Percentiles rank a stretch among this genome's conserved stretches.
Conservation (phyloP, 306 rosid species). For the Pachyrhizus erosus region DNA sequence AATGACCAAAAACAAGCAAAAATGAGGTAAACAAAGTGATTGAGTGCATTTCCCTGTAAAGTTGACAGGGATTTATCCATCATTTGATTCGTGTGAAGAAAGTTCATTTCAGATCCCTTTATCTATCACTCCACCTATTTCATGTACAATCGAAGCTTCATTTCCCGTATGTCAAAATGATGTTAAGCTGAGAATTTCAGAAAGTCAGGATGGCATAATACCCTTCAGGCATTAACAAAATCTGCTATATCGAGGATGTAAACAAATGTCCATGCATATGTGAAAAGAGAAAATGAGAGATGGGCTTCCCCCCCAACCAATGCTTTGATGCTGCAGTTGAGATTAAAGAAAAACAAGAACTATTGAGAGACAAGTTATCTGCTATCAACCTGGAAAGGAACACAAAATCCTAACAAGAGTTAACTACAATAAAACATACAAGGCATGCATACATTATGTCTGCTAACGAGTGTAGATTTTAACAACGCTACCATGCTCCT, state of each 20-base stretch:
- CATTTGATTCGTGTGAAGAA: background rate
- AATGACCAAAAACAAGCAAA: background rate
- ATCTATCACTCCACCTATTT: background rate
- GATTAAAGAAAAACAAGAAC: background rate
- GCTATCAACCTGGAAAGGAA: background rate
- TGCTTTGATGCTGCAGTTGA: background rate
- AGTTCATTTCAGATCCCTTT: slow-evolving; percentile 6
- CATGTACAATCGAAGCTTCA: background rate
- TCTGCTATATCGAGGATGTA: background rate
- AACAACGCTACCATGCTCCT: background rate
- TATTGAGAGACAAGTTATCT: background rate
- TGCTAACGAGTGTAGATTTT: background rate
- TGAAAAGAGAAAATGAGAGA: background rate
- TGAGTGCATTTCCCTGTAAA: background rate
- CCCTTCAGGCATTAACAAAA: background rate
- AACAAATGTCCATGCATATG: background rate
- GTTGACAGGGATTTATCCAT: background rate
- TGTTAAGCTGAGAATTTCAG: background rate
- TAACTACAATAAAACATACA: background rate
- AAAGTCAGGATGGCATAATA: background rate
- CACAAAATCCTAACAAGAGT: background rate
- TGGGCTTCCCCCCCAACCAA: background rate
- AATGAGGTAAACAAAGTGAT: background rate
- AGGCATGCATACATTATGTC: background rate
- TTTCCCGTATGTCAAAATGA: background rate